Conservation (phyloP, 768 basidiomycete species). For the Macrolepiota fuliginosa region DNA sequence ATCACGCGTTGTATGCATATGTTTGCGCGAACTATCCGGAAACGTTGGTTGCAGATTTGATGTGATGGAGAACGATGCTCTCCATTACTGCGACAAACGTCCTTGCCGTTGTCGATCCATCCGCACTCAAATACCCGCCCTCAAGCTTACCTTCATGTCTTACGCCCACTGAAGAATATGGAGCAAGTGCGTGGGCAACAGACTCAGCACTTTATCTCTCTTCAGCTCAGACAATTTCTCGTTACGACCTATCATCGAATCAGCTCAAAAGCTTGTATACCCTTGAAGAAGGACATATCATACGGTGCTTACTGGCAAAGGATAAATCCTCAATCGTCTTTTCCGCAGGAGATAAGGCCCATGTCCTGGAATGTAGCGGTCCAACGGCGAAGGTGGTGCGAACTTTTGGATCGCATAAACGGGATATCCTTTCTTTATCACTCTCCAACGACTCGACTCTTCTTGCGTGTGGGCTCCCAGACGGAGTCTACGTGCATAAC, state of each 20-base stretch:
- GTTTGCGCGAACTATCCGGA: background rate
- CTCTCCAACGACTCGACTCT: conserved; percentile 57
- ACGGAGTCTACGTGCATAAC: conserved; percentile 59
- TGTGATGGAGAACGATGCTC: conserved; percentile 40
- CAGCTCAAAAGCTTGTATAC: conserved; percentile 42
- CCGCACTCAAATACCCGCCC: conserved; percentile 43
- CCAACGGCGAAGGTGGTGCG: conserved; percentile 38
- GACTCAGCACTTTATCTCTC: conserved; percentile 56
- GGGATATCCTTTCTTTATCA: conserved; percentile 48
- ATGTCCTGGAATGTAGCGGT: conserved; percentile 45
- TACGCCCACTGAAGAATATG: conserved; percentile 30
- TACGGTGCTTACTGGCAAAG: conserved; percentile 32
- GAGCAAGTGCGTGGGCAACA: conserved; percentile 51
- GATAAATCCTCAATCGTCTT: conserved; percentile 45
- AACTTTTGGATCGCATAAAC: conserved; percentile 52
- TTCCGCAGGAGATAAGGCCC: conserved; percentile 40
- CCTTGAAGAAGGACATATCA: conserved; percentile 22
- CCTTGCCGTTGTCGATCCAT: conserved; percentile 47
- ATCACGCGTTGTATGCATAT: conserved; percentile 1
- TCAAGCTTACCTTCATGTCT: conserved; percentile 39
- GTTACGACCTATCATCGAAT: conserved; percentile 49
- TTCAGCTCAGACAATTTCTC: conserved; percentile 43
- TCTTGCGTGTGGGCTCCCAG: conserved; percentile 53
- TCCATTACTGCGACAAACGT: conserved; percentile 47
- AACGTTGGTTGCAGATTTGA: background rate